Evolutionary conservation across 1,139 yeast species (phyloP), one percentile per base, ranked within the genome.

Genomic region (Debaryomyces subglobosus): DNA sequence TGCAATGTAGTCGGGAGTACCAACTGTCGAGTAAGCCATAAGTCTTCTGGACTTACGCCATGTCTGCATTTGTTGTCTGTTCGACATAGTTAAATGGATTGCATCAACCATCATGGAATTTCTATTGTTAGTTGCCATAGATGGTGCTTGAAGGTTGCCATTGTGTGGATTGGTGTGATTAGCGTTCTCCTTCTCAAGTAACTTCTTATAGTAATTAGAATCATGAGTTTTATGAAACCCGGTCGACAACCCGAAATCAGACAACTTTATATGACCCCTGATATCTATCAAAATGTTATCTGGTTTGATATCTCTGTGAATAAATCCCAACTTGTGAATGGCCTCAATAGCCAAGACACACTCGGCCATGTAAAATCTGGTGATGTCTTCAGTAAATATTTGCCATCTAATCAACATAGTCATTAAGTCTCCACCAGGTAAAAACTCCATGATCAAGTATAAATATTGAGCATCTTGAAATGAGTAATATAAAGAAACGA

Each of bases 1-100:
- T 0, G 99, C 99, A 68, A 94, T 95, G 67, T 94, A 94, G 68
- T 94, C 99, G 0, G 99, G 99, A 0, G 99, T 94, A 47, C 99
- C 99, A 27, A 94, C 99, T 0, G 99, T 94, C 4, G 97, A 91
- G 65, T 94, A 94, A 0, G 99, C 99, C 99, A 95, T 95, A 48
- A 94, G 71, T 58, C 99, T 81, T 62, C 99, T 80, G 16, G 96
- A 89, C 67, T 92, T 91, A 64, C 99, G 83, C 99, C 99, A 94
- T 0, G 99, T 94, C 68, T 95, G 96, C 78, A 95, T 91, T 67
- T 94, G 98, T 66, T 94, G 97, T 58, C 98, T 81, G 64, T 92
- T 92, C 13, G 97, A 87, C 86, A 95, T 90, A 4, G 99, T 94
- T 68, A 94, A 76, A 65, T 90, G 96, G 62, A 94, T 94, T 0